phyloP scores from a whole-genome alignment of 345 rosid genomes.

The Linum trigynum region DNA sequence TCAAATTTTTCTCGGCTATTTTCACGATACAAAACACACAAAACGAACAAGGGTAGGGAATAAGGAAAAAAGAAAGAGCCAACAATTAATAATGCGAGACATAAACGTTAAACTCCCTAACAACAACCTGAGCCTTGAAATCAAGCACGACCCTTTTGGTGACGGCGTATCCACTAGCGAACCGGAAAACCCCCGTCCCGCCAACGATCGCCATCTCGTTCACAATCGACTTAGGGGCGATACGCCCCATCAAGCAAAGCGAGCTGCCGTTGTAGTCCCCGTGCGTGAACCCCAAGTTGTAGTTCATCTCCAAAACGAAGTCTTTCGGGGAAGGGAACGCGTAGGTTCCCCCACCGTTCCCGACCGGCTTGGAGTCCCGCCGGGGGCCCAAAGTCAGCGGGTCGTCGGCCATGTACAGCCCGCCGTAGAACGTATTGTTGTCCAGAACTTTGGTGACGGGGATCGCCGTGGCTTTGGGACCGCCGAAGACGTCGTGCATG shows the following conservation, averaged over 20 bases:
- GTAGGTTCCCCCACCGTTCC: background rate
- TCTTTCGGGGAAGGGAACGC: background rate
- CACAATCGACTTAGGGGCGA: background rate
- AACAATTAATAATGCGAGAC: conserved; percentile 2
- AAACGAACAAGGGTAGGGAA: no score
- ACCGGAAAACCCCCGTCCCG: background rate
- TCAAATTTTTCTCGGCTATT: no score
- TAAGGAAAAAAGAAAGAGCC: no score
- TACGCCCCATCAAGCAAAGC: background rate
- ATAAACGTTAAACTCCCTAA: background rate
- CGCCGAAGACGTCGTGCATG: background rate
- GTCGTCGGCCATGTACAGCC: background rate
- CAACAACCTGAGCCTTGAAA: background rate
- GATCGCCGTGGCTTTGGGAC: background rate
- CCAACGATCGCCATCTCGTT: background rate
- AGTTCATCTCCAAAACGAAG: background rate
- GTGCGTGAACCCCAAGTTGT: background rate
- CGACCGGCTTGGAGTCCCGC: background rate
- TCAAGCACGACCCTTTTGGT: background rate
- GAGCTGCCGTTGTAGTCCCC: background rate
- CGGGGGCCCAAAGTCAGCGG: conserved; percentile 1
- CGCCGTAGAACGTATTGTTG: background rate
- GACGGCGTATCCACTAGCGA: background rate
- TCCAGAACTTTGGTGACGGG: background rate
- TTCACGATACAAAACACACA: no score